Conservation (phyloP, 345 rosid species). For the Pugionium dolabratum region DNA sequence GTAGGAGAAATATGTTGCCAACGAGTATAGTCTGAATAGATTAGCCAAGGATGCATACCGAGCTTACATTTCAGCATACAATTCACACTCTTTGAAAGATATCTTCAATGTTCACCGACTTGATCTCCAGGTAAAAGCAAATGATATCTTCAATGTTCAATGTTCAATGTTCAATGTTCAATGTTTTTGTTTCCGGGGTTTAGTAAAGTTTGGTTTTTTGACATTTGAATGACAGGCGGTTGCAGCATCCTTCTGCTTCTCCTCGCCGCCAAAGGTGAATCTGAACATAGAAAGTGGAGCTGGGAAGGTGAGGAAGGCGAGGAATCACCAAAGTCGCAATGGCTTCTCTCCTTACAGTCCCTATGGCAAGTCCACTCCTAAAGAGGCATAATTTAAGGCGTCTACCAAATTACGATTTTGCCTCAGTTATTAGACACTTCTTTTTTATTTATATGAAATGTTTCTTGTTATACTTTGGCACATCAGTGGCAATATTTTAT, state of each 20-base stretch:
- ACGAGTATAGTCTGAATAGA: conserved; percentile 72
- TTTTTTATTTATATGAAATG: conserved; percentile 4
- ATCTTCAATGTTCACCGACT: conserved; percentile 93
- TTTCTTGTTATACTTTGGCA: conserved; percentile 24
- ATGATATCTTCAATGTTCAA: neutral
- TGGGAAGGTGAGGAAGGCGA: conserved; percentile 68
- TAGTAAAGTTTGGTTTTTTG: neutral
- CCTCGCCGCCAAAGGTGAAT: conserved; percentile 83
- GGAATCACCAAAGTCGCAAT: conserved; percentile 52
- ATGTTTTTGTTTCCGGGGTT: neutral
- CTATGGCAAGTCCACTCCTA: conserved; percentile 57
- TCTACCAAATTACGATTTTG: neutral
- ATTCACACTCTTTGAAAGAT: conserved; percentile 95
- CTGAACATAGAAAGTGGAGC: conserved; percentile 86
- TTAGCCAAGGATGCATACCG: conserved; percentile 96
- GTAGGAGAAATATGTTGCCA: conserved; percentile 83
- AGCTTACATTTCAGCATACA: conserved; percentile 85
- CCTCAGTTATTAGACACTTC: neutral
- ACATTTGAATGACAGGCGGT: conserved; percentile 57
- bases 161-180: neutral
- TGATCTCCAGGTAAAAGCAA: conserved; percentile 68
- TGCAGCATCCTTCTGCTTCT: conserved; percentile 88
- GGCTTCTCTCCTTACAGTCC: conserved; percentile 76
- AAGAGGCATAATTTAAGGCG: conserved; percentile 13
- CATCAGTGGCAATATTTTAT: too few relatives aligned